Base-by-base conservation (phyloP, 805 yeast genomes). In the Yarrowia deformans region DNA sequence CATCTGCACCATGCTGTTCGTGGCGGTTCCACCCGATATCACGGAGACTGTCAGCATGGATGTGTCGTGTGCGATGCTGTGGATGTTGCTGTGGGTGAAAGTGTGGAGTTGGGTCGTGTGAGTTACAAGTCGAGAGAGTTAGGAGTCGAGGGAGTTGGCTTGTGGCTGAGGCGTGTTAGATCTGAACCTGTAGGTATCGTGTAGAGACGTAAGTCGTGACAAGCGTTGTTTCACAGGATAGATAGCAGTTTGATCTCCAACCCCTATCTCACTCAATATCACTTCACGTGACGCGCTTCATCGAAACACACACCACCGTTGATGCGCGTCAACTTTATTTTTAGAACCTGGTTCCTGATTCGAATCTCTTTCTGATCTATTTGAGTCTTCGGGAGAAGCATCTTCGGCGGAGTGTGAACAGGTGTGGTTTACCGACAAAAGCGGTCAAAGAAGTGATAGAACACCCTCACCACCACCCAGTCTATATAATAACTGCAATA, bases 1-100 rank as follows among this genome's bases (percentile, higher is more conserved):
- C 12, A 88, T 78, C 1, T 86, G 81, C 0, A 91, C 88, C 7
- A 93, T 79, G 10, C 88, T 87, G 77, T 93, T 93, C 1, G 97
- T 90, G 23, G 97, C 98, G 0, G 81, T 78, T 12, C 81, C 81
- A 1, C 81, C 81, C 32, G 79, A 77, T 9, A 79, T 72, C 8
- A 79, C 80, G 29, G 69, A 42, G 13, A 64, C 60, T 2, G 72
- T 70, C 34, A 75, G 67, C 67, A 70, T 71, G 75, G 72, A 73
- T 29, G 42, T 52, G 42, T 52, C 42, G 18, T 43, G 19, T 19
- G 37, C 16, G 35, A n/a, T 34, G 56, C 42, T 18, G 46, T 43
- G 23, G 14, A 4, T 23, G 29, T 23, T 23, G 29, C 18, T 16
- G 16, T n/a, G 45, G 16, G 16, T n/a, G 16, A 7, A n/a, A 43